Evolutionary conservation across 1,284 basidiomycete genomes (phyloP), one percentile per base, ranked within the genome.

Genomic region (Stygiomarasmius scandens): DNA sequence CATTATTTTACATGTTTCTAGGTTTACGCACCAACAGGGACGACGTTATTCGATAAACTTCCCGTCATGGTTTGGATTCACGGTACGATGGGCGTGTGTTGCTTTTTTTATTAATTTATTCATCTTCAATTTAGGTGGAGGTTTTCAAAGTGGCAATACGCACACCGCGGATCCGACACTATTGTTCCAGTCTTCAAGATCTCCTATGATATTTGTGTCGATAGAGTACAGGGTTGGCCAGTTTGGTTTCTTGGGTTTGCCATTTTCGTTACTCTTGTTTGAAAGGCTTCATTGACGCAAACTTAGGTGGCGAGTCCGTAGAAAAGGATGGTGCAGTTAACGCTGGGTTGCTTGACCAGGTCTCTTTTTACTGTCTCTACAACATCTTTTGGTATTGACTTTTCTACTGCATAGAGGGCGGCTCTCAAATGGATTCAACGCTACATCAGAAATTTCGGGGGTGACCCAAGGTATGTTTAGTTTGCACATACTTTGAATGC

Each of bases 191-290:
- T 66, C 69, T 32, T 67, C 69, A 9, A 52, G 60, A 3, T 59
- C 68, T 16, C 72, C 72, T 14, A 54, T 76, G 50, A 68, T 77
- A 9, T 75, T 75, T 53, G 72, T 70, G 1, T 71, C 75, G 1
- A 74, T 77, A 47, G 70, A 73, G 54, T 77, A 77, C 59, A 68
- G 75, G 6, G 58, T 77, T 2, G 75, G 74, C 10, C 71, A 72
- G 48, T 73, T 76, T 48, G 75, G 75, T 1, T 77, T 76, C 55
- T 64, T 77, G 1, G 73, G 75, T 72, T 38, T 36, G 43, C n/a
- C 20, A 22, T 53, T 53, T 19, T 20, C 14, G 22, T 20, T 22
- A 51, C 49, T 19, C 8, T 49, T n/a, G 23, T 20, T 3, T 43
- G 9, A 24, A 38, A 32, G 29, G 29, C 12, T 32, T 32, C 29